Evolutionary conservation across 257 asterid genomes (phyloP), one percentile per base, ranked within the genome.

Genomic region (Leonotis leonurus): DNA sequence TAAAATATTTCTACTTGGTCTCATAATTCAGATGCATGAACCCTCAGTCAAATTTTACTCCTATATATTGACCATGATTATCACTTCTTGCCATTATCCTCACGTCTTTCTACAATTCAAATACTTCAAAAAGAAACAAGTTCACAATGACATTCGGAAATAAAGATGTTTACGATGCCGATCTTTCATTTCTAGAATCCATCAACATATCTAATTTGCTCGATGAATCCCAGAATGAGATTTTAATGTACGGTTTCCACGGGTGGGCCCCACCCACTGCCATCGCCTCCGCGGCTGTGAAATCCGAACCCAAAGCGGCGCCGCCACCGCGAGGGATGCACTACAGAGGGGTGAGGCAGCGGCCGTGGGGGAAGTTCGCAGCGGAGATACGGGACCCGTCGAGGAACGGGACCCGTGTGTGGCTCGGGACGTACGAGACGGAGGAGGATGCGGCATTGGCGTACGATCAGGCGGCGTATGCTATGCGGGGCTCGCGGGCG

Each of bases 281-380:
- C 18, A 13, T 57, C 17, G 49, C 54, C 14, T 6, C 68, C 9
- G 2, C 41, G 3, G 26, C 11, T 21, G 62, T 51, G 49, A 67
- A 71, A 61, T 22, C 60, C 0, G 77, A 76, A 60, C 67, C 64
- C 0, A 8, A 32, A 32, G 2, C 10, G 61, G 68, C 29, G 44
- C 27, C 22, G 63, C 60, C 60, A 1, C 33, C 58, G 0, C 51
- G 75, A 5, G 67, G 62, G 75, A 45, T 21, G 48, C 81, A 58
- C 6, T 76, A 41, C 64, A 27, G 81, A 27, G 81, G 81, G 8
- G 81, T 76, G 16, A 29, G 81, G 64, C 69, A 39, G 59, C 69
- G 80, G 65, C 80, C 80, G 27, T 75, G 80, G 80, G 80, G 80
- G 39, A 75, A 71, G 71, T 75, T 75, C 27, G 81, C 77, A n/a